Conservation (phyloP, 441 rosid genomes). For the Adansonia rubrostipa region DNA sequence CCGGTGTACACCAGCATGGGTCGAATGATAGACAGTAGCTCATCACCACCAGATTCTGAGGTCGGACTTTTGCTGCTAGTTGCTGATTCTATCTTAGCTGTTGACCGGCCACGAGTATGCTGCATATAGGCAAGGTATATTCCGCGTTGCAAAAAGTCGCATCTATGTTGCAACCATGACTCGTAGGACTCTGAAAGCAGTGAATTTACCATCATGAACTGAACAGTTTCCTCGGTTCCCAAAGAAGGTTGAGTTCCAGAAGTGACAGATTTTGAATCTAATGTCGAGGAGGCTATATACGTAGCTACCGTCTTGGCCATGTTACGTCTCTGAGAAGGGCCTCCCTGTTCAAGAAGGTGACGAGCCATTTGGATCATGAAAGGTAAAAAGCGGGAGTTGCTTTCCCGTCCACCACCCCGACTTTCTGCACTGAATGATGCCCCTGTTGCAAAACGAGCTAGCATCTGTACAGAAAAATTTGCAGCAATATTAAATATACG, state of each 20-base stretch:
- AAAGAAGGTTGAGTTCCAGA: slow-evolving; percentile 60
- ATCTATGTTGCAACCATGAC: slow-evolving; percentile 94
- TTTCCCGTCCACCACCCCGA: slow-evolving; percentile 99
- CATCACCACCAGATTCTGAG: slow-evolving; percentile 52
- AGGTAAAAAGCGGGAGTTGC: slow-evolving; percentile 97
- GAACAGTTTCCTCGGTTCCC: slow-evolving; percentile 93
- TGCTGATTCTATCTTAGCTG: slow-evolving; percentile 56
- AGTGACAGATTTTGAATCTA: slow-evolving; percentile 60
- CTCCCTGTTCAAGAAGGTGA: slow-evolving; percentile 98
- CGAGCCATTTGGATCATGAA: slow-evolving; percentile 99
- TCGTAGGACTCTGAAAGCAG: slow-evolving; percentile 93
- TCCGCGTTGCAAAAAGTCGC: slow-evolving; percentile 89
- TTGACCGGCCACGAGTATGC: slow-evolving; percentile 77
- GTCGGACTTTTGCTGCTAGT: slow-evolving; percentile 44
- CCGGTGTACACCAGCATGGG: slow-evolving; percentile 98
- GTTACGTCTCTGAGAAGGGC: slow-evolving; percentile 73
- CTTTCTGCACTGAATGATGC: slow-evolving; percentile 92
- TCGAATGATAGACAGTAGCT: slow-evolving; percentile 67
- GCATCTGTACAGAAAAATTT: slow-evolving; percentile 63
- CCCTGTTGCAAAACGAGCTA: slow-evolving; percentile 99
- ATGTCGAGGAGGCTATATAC: slow-evolving; percentile 63
- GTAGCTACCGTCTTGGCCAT: slow-evolving; percentile 87
- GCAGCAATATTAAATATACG: slow-evolving; percentile 1
- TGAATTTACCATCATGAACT: slow-evolving; percentile 99
- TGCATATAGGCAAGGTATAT: slow-evolving; percentile 97